These are phyloP conservation scores for Tolypocladium endophyticum DNA, from an alignment of 2,329 filamentous ascomycete species.

Conservation along the genomic window DNA sequence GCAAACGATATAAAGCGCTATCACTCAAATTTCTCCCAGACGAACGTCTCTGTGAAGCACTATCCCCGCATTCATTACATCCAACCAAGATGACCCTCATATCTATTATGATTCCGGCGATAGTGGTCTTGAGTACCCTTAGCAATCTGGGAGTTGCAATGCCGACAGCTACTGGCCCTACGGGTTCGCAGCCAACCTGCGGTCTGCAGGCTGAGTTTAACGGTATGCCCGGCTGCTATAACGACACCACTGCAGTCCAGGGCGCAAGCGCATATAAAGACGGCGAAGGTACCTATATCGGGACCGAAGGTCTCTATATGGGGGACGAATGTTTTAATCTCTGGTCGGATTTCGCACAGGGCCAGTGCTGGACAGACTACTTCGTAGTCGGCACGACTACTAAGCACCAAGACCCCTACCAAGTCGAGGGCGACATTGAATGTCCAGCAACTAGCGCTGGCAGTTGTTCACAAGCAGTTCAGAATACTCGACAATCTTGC, in stretches of 20 bases:
- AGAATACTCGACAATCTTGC: neutral
- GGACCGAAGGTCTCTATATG: neutral
- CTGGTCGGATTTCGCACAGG: neutral
- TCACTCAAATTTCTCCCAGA: neutral
- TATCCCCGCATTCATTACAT: neutral
- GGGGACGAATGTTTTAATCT: neutral
- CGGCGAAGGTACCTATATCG: neutral
- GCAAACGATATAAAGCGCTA: no score
- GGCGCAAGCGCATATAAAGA: neutral
- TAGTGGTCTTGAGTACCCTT: neutral
- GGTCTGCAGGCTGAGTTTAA: neutral
- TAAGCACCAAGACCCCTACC: neutral
- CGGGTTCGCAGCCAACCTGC: neutral
- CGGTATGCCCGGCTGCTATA: neutral
- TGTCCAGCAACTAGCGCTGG: neutral
- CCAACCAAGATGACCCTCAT: neutral
- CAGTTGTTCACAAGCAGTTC: neutral
- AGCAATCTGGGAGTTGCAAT: neutral
- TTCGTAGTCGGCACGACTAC: neutral
- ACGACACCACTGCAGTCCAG: neutral
- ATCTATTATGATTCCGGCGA: neutral
- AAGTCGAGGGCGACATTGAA: neutral
- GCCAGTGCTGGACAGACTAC: neutral
- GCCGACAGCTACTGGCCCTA: neutral
- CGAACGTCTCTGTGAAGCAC: neutral